A percentile compares a stretch with the other conserved stretches of the same genome.
phyloP scores from a whole-genome alignment of 139 green algal genomes.

The Chlamydomonas sp. region DNA sequence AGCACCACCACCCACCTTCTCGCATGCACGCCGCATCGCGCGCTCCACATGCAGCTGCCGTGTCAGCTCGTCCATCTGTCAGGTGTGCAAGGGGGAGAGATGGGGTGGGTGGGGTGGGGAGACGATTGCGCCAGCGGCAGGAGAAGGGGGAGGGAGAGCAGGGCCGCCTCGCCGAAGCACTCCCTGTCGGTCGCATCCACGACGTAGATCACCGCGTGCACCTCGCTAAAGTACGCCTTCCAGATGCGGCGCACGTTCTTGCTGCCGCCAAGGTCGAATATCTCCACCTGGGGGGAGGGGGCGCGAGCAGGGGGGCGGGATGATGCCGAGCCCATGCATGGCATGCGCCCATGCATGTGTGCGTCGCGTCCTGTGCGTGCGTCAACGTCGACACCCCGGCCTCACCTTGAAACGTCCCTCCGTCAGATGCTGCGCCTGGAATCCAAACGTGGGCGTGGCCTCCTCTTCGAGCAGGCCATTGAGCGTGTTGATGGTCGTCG shows the following conservation, averaged over 20 bases:
- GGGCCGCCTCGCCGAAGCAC: too few species aligned
- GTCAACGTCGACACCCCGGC: too few species aligned
- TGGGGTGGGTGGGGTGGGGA: too few species aligned
- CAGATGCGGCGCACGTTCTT: constrained; percentile 47
- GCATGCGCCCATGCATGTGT: background rate
- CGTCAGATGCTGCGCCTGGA: constrained; percentile 25
- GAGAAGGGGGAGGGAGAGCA: too few species aligned
- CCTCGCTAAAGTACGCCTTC: constrained; percentile 45
- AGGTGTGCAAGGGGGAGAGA: too few species aligned
- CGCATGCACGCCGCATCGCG: too few species aligned
- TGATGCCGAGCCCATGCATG: background rate
- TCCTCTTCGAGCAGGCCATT: constrained; percentile 31
- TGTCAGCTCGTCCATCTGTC: too few species aligned
- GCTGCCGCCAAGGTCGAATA: constrained; percentile 49
- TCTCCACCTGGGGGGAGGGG: background rate
- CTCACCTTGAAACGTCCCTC: constrained; percentile 32
- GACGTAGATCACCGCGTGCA: constrained; percentile 34
- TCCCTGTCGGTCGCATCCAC: too few species aligned
- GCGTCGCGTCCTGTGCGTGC: background rate
- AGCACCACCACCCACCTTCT: too few species aligned
- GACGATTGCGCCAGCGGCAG: too few species aligned
- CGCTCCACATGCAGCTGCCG: too few species aligned
- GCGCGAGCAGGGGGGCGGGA: background rate
- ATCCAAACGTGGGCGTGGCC: constrained; percentile 42
- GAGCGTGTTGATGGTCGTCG: constrained; percentile 33